Evolutionary conservation across 176 grass and related monocot species (phyloP).

Genomic region (Oropetium thomaeum): DNA sequence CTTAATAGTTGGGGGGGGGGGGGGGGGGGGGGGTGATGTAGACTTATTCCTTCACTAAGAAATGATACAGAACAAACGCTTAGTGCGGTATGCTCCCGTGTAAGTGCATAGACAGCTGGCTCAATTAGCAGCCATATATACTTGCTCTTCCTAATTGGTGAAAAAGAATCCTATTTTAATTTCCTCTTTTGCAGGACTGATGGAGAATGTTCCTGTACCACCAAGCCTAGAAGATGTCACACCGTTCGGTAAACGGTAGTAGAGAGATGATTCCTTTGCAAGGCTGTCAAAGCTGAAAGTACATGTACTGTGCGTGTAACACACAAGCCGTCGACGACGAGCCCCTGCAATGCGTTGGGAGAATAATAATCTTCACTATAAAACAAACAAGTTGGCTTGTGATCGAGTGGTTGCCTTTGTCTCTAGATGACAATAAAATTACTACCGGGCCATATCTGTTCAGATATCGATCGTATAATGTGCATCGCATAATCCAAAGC

Average conservation of each 20-base stretch:
- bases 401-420: constrained; percentile 13
- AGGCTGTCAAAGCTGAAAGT: too few relatives aligned
- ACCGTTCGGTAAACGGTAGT: too few relatives aligned
- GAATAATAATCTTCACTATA: constrained; percentile 30
- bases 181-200: background rate
- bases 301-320: too few relatives aligned
- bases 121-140: background rate
- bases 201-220: background rate
- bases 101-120: constrained; percentile 4
- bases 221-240: background rate
- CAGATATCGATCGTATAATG: background rate
- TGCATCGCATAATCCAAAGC: background rate
- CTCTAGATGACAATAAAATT: constrained; percentile 11
- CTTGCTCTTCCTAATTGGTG: background rate
- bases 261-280: too few relatives aligned
- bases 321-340: background rate
- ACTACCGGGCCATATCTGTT: background rate
- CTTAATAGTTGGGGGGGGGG: too few relatives aligned
- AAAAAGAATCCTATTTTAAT: background rate
- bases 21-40: too few relatives aligned
- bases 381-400: constrained; percentile 10
- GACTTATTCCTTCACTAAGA: too few relatives aligned
- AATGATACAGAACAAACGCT: background rate
- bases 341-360: constrained; percentile 11
- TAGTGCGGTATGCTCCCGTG: constrained; percentile 9